Conservation (phyloP, 768 basidiomycete genomes). For the Macrolepiota albuminosa region DNA sequence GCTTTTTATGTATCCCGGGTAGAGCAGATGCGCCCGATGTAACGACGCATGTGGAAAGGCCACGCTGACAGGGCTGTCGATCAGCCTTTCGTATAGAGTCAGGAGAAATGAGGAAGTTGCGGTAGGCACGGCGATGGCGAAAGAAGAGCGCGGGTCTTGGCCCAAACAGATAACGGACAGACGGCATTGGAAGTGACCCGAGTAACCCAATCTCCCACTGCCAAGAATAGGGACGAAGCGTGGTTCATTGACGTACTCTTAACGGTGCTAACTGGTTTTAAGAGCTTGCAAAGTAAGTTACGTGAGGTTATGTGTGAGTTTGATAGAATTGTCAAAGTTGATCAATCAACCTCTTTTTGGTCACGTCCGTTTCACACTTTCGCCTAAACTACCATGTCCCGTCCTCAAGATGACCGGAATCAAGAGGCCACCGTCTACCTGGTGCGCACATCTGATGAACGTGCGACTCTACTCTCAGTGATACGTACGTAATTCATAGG, state of each 20-base stretch:
- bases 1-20: constrained; percentile 7
- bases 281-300: neutral
- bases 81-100: constrained; percentile 8
- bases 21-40: neutral
- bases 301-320: neutral
- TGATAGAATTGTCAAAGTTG: neutral
- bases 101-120: constrained; percentile 9
- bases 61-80: constrained; percentile 9
- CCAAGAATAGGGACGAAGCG: neutral
- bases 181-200: neutral
- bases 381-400: constrained; percentile 39
- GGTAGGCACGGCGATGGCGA: constrained; percentile 9
- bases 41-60: constrained; percentile 6
- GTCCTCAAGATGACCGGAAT: constrained; percentile 84
- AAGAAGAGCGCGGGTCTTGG: constrained; percentile 9
- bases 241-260: constrained; percentile 8
- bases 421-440: constrained; percentile 90
- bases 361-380: neutral
- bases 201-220: neutral
- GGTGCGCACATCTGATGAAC: constrained; percentile 31
- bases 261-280: neutral
- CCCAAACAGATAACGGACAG: neutral
- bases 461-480: constrained; percentile 5
- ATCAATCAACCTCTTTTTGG: constrained; percentile 10
- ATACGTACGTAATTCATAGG: constrained; percentile 40